Percentiles rank a stretch among this genome's conserved stretches.
phyloP scores from a whole-genome alignment of 805 yeast genomes.

The Ogataea pilisensis region DNA sequence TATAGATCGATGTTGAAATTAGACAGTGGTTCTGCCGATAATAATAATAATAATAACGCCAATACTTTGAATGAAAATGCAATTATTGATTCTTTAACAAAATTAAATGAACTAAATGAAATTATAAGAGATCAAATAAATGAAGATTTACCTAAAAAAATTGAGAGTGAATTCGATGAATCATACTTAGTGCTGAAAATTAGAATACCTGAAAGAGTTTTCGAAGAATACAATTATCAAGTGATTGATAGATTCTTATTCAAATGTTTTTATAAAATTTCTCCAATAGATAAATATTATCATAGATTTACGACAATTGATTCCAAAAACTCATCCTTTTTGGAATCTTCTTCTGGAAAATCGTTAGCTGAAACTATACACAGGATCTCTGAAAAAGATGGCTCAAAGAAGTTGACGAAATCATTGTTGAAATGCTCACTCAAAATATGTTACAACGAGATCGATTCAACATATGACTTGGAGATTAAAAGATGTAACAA shows the following conservation, averaged over 20 bases:
- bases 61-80: slow-evolving; percentile 7
- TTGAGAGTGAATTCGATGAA: slow-evolving; percentile 1
- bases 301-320: slow-evolving; percentile 24
- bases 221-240: slow-evolving; percentile 15
- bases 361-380: not conserved
- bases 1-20: slow-evolving; percentile 35
- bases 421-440: not conserved
- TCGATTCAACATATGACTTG: not conserved
- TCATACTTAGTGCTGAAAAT: slow-evolving; percentile 13
- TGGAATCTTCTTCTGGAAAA: not conserved
- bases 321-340: slow-evolving; percentile 10
- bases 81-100: slow-evolving; percentile 10
- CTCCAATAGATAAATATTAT: slow-evolving; percentile 20
- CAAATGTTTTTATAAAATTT: slow-evolving; percentile 17
- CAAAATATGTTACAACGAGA: too few species aligned
- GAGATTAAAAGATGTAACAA: not conserved
- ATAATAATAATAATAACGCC: too few species aligned
- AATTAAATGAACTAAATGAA: slow-evolving; percentile 10
- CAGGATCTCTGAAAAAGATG: not conserved
- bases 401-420: too few species aligned
- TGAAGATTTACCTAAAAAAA: slow-evolving; percentile 6
- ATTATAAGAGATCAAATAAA: slow-evolving; percentile 21
- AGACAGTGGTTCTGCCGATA: too few species aligned
- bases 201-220: slow-evolving; percentile 12
- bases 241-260: slow-evolving; percentile 28